phyloP scores from a whole-genome alignment of 805 yeast genomes.

The Danielia reshetovae region DNA sequence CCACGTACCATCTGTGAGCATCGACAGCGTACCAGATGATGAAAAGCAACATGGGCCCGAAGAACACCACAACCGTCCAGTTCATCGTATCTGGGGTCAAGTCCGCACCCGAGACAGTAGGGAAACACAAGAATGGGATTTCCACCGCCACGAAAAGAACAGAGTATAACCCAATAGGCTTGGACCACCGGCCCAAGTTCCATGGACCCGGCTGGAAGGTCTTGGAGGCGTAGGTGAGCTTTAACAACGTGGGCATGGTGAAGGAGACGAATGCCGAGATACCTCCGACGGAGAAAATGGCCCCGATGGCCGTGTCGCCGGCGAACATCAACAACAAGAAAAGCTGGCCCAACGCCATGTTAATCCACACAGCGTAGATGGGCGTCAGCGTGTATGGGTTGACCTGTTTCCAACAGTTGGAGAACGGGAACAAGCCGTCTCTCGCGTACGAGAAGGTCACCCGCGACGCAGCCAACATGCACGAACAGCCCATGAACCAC shows the following conservation, averaged over 20 bases:
- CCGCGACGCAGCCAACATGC: slow-evolving; percentile 64
- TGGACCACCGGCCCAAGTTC: slow-evolving; percentile 52
- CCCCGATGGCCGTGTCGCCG: slow-evolving; percentile 62
- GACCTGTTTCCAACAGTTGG: slow-evolving; percentile 47
- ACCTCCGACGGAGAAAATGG: slow-evolving; percentile 71
- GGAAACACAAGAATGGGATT: slow-evolving; percentile 62
- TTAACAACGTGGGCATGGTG: slow-evolving; percentile 57
- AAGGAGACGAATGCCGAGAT: slow-evolving; percentile 66
- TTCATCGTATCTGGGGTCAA: slow-evolving; percentile 48
- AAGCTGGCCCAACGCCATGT: slow-evolving; percentile 51
- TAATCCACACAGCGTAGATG: slow-evolving; percentile 59
- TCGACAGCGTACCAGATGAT: slow-evolving; percentile 46
- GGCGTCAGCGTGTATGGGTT: slow-evolving; percentile 56
- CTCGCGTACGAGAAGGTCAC: slow-evolving; percentile 66
- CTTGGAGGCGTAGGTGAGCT: slow-evolving; percentile 50
- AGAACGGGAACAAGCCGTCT: slow-evolving; percentile 63
- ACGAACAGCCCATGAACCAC: slow-evolving; percentile 52
- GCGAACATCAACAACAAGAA: slow-evolving; percentile 57
- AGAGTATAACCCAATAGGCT: slow-evolving; percentile 47
- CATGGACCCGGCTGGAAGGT: slow-evolving; percentile 64
- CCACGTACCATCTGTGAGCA: slow-evolving; percentile 58
- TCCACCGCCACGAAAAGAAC: slow-evolving; percentile 48
- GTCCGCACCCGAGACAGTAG: slow-evolving; percentile 33
- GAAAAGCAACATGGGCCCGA: slow-evolving; percentile 55
- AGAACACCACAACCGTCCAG: slow-evolving; percentile 56